A percentile compares a stretch with the other conserved stretches of the same genome.
Conservation (phyloP, 2,329 filamentous ascomycete genomes). For the Periconia digitata region DNA sequence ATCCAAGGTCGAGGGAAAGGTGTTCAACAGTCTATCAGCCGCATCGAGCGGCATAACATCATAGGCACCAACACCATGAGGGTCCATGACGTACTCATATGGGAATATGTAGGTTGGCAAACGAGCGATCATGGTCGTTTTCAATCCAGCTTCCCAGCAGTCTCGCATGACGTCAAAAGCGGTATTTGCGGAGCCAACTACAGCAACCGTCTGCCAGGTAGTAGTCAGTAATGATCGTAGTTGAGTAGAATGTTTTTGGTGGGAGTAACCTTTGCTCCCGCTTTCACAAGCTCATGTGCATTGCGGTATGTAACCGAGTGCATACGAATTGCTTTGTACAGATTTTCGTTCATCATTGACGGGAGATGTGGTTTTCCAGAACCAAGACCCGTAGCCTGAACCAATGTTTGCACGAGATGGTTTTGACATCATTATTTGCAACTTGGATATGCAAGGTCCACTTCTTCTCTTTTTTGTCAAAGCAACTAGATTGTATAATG, state of each 20-base stretch:
- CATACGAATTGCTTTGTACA: slow-evolving; percentile 25
- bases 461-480: slow-evolving; percentile 15
- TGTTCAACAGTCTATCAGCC: slow-evolving; percentile 19
- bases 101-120: slow-evolving; percentile 43
- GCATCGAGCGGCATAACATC: slow-evolving; percentile 7
- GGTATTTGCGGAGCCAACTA: slow-evolving; percentile 46
- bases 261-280: slow-evolving; percentile 27
- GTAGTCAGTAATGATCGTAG: neutral
- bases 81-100: slow-evolving; percentile 28
- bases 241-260: neutral
- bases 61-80: slow-evolving; percentile 24
- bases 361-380: slow-evolving; percentile 23
- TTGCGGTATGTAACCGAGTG: slow-evolving; percentile 29
- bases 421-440: neutral
- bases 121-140: slow-evolving; percentile 40
- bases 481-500: slow-evolving; percentile 25
- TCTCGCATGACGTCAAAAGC: slow-evolving; percentile 47
- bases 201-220: slow-evolving; percentile 19
- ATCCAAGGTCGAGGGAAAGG: neutral
- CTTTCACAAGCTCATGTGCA: slow-evolving; percentile 12
- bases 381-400: slow-evolving; percentile 12
- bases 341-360: slow-evolving; percentile 10
- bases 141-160: slow-evolving; percentile 22
- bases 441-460: slow-evolving; percentile 30
- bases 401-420: slow-evolving; percentile 22